Evolutionary conservation across 148 eudicot species (phyloP).

Genomic region (Fagopyrum tataricum): DNA sequence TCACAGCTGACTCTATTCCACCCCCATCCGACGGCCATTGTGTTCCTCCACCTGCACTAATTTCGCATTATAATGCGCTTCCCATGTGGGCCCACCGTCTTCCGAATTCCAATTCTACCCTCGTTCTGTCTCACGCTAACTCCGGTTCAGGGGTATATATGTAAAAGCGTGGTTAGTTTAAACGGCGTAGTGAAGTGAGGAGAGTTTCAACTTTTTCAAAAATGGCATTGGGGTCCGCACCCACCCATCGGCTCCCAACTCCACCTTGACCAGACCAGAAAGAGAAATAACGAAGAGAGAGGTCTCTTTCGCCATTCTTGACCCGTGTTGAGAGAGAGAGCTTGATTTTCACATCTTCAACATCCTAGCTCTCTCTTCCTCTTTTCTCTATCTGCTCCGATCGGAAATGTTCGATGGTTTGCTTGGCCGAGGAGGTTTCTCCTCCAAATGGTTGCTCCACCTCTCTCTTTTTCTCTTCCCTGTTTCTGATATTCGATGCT

Average conservation of each 20-base stretch:
- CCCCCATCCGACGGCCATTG: neutral
- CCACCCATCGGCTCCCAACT: neutral
- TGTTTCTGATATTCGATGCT: conserved; percentile 14
- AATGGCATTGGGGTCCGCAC: neutral
- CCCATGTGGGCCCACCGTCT: conserved; percentile 5
- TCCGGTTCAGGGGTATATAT: neutral
- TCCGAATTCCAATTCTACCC: neutral
- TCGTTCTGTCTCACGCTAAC: neutral
- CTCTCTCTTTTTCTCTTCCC: conserved; percentile 5
- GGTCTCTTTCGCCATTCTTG: conserved; percentile 8
- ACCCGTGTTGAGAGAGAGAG: neutral
- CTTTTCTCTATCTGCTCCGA: neutral
- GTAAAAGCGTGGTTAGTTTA: neutral
- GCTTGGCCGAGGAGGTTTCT: conserved; percentile 17
- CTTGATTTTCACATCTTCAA: neutral
- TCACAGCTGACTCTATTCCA: neutral
- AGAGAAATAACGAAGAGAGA: neutral
- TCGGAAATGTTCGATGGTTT: conserved; percentile 59
- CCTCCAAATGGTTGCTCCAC: conserved; percentile 11
- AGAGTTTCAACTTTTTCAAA: neutral
- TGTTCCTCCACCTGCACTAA: neutral
- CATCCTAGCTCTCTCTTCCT: neutral
- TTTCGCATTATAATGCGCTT: neutral
- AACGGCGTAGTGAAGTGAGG: neutral
- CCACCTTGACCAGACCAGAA: neutral